Conservation (phyloP, 768 basidiomycete species). For the Tylopilus cervinicoccineus region DNA sequence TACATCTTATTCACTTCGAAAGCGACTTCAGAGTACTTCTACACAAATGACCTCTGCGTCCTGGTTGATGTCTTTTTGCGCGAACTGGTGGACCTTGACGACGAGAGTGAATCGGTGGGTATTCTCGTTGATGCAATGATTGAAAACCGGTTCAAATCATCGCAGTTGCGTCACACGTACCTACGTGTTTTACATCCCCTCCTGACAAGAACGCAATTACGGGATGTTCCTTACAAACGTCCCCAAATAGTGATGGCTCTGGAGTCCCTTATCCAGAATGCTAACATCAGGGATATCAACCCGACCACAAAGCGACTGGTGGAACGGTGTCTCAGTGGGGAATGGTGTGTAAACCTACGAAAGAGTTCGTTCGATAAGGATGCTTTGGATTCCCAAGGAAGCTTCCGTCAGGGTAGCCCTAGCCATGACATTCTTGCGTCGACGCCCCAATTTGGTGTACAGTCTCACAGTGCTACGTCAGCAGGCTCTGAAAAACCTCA, state of each 20-base stretch:
- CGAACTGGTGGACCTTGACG: slow-evolving; percentile 86
- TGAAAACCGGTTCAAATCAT: slow-evolving; percentile 4
- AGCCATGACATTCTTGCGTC: slow-evolving; percentile 40
- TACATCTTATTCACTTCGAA: slow-evolving; percentile 94
- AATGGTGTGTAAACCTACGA: slow-evolving; percentile 77
- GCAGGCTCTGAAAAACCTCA: slow-evolving; percentile 12
- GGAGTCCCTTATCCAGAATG: slow-evolving; percentile 70
- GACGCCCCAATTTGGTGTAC: slow-evolving; percentile 28
- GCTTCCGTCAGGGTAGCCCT: slow-evolving; percentile 38
- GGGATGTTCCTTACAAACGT: slow-evolving; percentile 83
- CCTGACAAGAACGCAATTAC: slow-evolving; percentile 89
- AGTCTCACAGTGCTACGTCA: neutral
- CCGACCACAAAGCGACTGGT: slow-evolving; percentile 89
- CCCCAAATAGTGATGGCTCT: slow-evolving; percentile 82
- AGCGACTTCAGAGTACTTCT: slow-evolving; percentile 93
- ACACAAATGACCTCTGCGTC: slow-evolving; percentile 95
- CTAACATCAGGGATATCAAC: slow-evolving; percentile 75
- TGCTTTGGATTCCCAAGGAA: slow-evolving; percentile 22
- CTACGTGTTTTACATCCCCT: slow-evolving; percentile 95
- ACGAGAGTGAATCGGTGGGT: slow-evolving; percentile 89
- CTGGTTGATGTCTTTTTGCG: slow-evolving; percentile 97
- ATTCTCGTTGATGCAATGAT: neutral
- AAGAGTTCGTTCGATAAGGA: slow-evolving; percentile 34
- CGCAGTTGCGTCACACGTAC: slow-evolving; percentile 90
- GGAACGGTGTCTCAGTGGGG: slow-evolving; percentile 81